Evolutionary conservation across 2,329 filamentous ascomycete species (phyloP).

Genomic region (Fusarium subtropicale): DNA sequence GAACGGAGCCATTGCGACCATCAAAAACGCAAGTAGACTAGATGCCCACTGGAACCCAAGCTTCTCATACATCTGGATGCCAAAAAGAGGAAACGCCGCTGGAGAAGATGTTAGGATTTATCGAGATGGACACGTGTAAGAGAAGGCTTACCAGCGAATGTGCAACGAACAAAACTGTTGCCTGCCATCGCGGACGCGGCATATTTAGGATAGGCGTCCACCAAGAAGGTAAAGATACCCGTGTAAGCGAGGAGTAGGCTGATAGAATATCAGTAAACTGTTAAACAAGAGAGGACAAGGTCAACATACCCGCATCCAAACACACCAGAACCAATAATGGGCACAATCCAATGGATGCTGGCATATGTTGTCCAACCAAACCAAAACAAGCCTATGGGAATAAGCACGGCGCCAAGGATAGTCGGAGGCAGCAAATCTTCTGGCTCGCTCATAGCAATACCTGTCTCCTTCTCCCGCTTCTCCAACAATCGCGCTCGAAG

Average conservation of each 20-base stretch:
- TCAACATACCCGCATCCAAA: conserved; percentile 38
- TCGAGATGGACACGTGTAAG: fast-evolving
- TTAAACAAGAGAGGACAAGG: fast-evolving
- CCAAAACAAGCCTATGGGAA: conserved; percentile 35
- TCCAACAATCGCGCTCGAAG: conserved; percentile 14
- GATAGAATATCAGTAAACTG: fast-evolving
- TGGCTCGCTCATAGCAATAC: conserved; percentile 19
- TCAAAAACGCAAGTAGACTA: conserved; percentile 35
- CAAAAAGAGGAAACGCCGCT: conserved; percentile 35
- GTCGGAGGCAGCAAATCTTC: conserved; percentile 28
- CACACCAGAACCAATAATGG: conserved; percentile 28
- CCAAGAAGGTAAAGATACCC: conserved; percentile 37
- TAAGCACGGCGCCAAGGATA: conserved; percentile 27
- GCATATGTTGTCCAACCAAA: conserved; percentile 34
- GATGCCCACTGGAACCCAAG: conserved; percentile 39
- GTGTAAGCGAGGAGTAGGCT: conserved; percentile 31
- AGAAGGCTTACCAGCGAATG: conserved; percentile 22
- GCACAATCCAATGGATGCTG: conserved; percentile 33
- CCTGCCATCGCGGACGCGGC: conserved; percentile 41
- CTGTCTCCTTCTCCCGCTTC: conserved; percentile 18
- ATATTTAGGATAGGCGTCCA: conserved; percentile 38
- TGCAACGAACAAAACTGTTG: conserved; percentile 39
- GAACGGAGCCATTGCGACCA: conserved; percentile 35
- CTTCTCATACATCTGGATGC: conserved; percentile 37
- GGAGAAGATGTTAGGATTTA: fast-evolving